Conservation (phyloP, 495 filamentous ascomycete genomes). For the Aspergillus taichungensis region DNA sequence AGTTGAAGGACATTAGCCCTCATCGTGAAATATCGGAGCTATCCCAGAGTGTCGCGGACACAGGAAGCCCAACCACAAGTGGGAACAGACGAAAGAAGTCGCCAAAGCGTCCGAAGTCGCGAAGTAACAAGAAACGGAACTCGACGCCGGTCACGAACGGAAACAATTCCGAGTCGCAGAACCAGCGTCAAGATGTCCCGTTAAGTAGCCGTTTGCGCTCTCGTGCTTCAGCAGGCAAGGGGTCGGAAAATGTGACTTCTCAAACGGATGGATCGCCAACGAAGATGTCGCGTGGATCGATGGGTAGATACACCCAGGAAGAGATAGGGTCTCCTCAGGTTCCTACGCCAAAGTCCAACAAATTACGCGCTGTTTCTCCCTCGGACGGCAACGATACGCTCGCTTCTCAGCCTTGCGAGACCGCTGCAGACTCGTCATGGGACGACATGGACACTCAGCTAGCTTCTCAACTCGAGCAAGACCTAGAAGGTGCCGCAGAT, state of each 20-base stretch:
- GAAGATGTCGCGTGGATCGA: too few species aligned
- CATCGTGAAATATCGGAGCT: too few species aligned
- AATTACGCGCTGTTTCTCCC: not conserved
- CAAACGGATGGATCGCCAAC: too few species aligned
- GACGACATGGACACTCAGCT: conserved; percentile 38
- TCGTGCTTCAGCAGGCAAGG: conserved; percentile 11
- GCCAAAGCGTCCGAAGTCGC: conserved; percentile 6
- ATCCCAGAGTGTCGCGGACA: conserved; percentile 8
- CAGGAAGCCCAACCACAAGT: conserved; percentile 3
- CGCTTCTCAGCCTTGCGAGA: not conserved
- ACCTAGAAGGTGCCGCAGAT: conserved; percentile 31
- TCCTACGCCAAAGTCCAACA: not conserved
- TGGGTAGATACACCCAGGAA: not conserved
- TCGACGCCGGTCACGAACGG: not conserved
- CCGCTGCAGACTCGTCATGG: conserved; percentile 20
- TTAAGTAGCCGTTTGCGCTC: conserved; percentile 25
- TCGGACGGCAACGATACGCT: not conserved
- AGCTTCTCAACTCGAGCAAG: conserved; percentile 37
- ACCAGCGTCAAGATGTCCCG: conserved; percentile 4
- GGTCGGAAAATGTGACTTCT: not conserved
- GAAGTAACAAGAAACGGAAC: not conserved
- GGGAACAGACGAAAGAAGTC: conserved; percentile 11
- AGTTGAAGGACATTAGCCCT: conserved; percentile 6
- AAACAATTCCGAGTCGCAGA: not conserved
- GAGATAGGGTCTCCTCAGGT: not conserved